These are phyloP conservation scores for Phellinidium pouzarii DNA, from an alignment of 1,284 basidiomycete species.

Conservation along the genomic window DNA sequence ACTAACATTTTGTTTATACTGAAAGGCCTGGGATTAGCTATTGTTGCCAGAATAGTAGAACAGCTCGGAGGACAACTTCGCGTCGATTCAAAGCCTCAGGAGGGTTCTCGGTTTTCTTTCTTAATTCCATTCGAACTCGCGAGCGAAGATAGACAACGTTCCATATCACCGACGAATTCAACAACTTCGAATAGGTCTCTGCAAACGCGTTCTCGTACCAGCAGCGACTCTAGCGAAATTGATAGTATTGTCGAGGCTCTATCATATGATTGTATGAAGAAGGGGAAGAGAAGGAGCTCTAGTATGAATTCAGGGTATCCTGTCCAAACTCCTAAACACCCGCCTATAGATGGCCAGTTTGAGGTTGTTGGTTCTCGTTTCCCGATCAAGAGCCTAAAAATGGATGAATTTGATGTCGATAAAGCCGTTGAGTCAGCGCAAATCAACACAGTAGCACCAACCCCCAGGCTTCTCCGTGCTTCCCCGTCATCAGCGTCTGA, in stretches of 20 bases:
- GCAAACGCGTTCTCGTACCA: slow-evolving; percentile 14
- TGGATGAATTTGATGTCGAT: slow-evolving; percentile 34
- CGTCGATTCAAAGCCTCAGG: slow-evolving; percentile 63
- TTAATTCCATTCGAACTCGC: slow-evolving; percentile 49
- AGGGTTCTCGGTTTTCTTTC: slow-evolving; percentile 73
- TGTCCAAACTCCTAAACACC: neutral
- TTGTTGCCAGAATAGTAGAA: slow-evolving; percentile 79
- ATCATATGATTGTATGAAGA: slow-evolving; percentile 34
- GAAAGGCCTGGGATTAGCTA: slow-evolving; percentile 62
- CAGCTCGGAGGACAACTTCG: slow-evolving; percentile 77
- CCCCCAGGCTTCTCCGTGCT: slow-evolving; percentile 1
- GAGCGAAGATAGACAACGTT: slow-evolving; percentile 16
- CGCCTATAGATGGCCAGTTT: slow-evolving; percentile 26
- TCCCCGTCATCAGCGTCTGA: slow-evolving; percentile 1
- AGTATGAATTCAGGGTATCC: neutral
- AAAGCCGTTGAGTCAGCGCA: slow-evolving; percentile 18
- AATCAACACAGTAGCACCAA: slow-evolving; percentile 12
- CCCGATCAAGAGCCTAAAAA: slow-evolving; percentile 37
- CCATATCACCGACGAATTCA: slow-evolving; percentile 19
- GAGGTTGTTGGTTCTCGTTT: slow-evolving; percentile 30
- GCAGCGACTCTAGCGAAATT: slow-evolving; percentile 38
- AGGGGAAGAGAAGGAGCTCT: neutral
- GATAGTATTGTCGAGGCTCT: slow-evolving; percentile 66
- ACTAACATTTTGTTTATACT: neutral
- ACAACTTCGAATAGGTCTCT: slow-evolving; percentile 16